Evolutionary conservation across 2,329 filamentous ascomycete species (phyloP), one percentile per base, ranked within the genome.

Genomic region (Hymenoscyphus occultus): DNA sequence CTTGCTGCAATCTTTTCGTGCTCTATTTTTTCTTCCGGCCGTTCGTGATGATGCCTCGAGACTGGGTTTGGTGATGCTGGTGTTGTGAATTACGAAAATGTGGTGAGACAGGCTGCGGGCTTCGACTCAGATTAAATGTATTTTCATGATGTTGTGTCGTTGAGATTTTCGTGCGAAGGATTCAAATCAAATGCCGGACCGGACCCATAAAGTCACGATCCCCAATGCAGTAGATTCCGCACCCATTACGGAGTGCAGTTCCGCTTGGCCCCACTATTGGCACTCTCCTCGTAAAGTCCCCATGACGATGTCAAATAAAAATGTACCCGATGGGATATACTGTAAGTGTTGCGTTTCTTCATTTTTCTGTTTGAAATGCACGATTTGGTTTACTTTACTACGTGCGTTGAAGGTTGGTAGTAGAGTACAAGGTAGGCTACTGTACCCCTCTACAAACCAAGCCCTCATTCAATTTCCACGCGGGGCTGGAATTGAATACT

Each of bases 141-240:
- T 28, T 28, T 54, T 35, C 6, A 14, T 13, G n/a, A 14, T 32
- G 54, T 39, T 31, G n/a, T 39, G 59, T 39, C 42, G 9, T 28
- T 13, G 19, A 54, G 19, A 22, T 54, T 54, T 28, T 13, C 7
- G 19, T 54, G 19, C 19, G 48, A 13, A 54, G 48, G 48, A 54
- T 54, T 51, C 22, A 12, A 28, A 9, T 28, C 19, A 54, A 54
- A 22, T 22, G 19, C 22, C 19, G 10, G 48, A 54, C 48, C 48
- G 10, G 48, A 54, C 48, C 48, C 19, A 54, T 28, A 48, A 54
- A 48, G 32, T 63, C 66, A 68, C 63, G 32, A 66, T 51, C 39
- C 67, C 64, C 60, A 61, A 68, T 59, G 39, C 39, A 68, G 69
- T 39, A 69, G 45, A 59, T 62, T 6, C 35, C 35, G 35, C 35